Conservation (phyloP, 768 basidiomycete genomes). For the Tulasnella calospora region DNA sequence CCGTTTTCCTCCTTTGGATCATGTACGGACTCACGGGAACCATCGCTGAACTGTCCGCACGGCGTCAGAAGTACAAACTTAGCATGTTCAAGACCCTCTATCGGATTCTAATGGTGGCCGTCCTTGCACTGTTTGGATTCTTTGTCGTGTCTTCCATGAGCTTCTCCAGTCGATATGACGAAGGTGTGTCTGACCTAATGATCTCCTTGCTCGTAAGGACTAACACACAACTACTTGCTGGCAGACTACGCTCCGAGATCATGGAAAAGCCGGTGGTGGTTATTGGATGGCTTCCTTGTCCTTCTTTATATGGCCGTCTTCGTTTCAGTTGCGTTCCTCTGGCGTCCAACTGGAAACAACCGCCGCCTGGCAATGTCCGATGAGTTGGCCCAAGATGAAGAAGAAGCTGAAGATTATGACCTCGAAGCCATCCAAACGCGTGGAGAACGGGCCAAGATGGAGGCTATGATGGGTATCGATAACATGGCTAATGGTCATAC, state of each 20-base stretch:
- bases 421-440: constrained; percentile 67
- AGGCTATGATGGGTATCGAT: constrained; percentile 43
- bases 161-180: constrained; percentile 84
- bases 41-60: constrained; percentile 73
- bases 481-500: constrained; percentile 69
- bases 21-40: constrained; percentile 91
- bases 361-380: constrained; percentile 92
- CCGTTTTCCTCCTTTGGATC: constrained; percentile 94
- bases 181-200: constrained; percentile 51
- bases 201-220: not conserved
- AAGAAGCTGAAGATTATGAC: constrained; percentile 90
- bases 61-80: constrained; percentile 82
- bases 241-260: constrained; percentile 86
- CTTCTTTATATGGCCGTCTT: constrained; percentile 83
- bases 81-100: constrained; percentile 85
- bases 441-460: constrained; percentile 36
- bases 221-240: not conserved
- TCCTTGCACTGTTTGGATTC: constrained; percentile 77
- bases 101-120: constrained; percentile 75
- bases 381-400: constrained; percentile 90
- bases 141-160: constrained; percentile 89
- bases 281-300: constrained; percentile 91
- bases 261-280: constrained; percentile 91
- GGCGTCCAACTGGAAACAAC: constrained; percentile 87
- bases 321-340: constrained; percentile 75